A percentile compares a stretch with the other conserved stretches of the same genome.
These are phyloP conservation scores for Plasmodium yoelii DNA, from an alignment of 169 alveolate species.

Conservation along the genomic window DNA sequence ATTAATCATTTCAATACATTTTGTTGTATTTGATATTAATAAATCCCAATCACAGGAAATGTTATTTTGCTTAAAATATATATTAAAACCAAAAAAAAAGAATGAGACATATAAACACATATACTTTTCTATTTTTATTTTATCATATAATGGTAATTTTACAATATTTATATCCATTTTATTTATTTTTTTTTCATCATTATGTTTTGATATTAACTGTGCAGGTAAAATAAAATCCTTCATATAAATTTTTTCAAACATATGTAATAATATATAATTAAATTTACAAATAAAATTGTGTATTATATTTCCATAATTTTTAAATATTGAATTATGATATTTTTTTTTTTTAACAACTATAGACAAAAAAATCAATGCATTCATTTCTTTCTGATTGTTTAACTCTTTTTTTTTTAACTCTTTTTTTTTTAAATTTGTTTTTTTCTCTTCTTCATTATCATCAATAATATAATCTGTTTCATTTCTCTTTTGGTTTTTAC, in stretches of 20 bases:
- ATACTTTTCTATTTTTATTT: constrained; percentile 16
- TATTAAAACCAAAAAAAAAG: constrained; percentile 31
- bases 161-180: constrained; percentile 1
- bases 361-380: constrained; percentile 40
- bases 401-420: background rate
- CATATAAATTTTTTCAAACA: constrained; percentile 16
- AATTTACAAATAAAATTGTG: constrained; percentile 45
- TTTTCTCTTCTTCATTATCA: background rate
- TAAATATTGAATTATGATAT: constrained; percentile 40
- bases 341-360: constrained; percentile 53
- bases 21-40: constrained; percentile 20
- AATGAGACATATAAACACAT: constrained; percentile 44
- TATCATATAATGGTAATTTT: constrained; percentile 6
- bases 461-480: background rate
- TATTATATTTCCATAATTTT: constrained; percentile 7
- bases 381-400: constrained; percentile 30
- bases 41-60: constrained; percentile 33
- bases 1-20: constrained; percentile 30
- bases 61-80: background rate
- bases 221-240: constrained; percentile 23
- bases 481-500: background rate
- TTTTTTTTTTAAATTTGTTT: no score
- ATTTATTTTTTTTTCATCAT: constrained; percentile 13
- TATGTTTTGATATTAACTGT: constrained; percentile 25
- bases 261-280: constrained; percentile 20